Percentiles rank a stretch among this genome's conserved stretches.
Conservation (phyloP, 2,329 filamentous ascomycete genomes). For the Akanthomyces dipterigenus region DNA sequence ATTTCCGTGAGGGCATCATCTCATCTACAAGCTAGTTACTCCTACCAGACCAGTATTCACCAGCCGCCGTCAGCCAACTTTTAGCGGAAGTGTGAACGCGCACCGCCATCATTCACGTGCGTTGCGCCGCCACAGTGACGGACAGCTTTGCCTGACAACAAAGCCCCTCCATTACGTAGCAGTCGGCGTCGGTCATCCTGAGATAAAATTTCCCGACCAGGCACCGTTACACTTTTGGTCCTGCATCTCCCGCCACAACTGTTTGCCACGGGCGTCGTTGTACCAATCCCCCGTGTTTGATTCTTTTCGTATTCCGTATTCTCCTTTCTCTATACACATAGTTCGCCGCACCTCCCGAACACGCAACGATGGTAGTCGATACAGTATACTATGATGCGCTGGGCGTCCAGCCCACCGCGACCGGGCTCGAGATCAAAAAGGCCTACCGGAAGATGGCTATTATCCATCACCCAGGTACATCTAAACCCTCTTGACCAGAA, state of each 20-base stretch:
- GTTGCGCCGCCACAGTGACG: conserved; percentile 3
- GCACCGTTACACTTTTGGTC: not conserved
- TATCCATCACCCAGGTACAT: conserved; percentile 75
- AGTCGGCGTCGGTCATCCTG: conserved; percentile 11
- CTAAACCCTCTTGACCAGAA: not conserved
- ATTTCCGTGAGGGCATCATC: no score
- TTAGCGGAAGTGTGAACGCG: not conserved
- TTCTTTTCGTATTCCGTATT: not conserved
- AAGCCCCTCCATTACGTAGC: conserved; percentile 34
- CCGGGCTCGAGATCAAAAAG: conserved; percentile 93
- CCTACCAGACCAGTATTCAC: no score
- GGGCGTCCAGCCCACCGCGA: conserved; percentile 76
- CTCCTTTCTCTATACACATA: not conserved
- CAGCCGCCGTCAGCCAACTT: not conserved
- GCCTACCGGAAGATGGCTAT: conserved; percentile 94
- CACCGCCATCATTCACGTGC: conserved; percentile 8
- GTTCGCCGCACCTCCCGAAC: not conserved
- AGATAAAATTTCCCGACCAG: conserved; percentile 15
- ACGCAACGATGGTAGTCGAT: conserved; percentile 70
- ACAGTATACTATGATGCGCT: conserved; percentile 84
- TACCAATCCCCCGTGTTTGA: not conserved
- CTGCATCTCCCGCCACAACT: not conserved
- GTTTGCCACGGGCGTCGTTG: not conserved
- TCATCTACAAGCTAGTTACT: no score
- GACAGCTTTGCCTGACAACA: conserved; percentile 13